phyloP scores from a whole-genome alignment of 2,329 filamentous ascomycete genomes.

The Trichoderma koningiopsis region DNA sequence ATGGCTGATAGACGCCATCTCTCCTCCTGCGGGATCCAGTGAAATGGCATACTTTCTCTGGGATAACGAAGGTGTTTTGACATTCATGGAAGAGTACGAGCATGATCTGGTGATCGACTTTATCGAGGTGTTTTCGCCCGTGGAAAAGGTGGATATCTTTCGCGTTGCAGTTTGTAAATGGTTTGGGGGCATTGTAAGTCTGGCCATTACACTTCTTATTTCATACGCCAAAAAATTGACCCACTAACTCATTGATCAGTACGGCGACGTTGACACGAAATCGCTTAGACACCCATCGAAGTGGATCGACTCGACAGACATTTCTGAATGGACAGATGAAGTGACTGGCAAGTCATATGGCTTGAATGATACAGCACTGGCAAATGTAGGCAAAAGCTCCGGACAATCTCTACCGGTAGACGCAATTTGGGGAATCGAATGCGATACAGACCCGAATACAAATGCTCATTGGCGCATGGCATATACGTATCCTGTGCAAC shows the following conservation, averaged over 20 bases:
- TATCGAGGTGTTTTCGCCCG: constrained; percentile 28
- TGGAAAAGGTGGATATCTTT: constrained; percentile 33
- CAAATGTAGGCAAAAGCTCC: background rate
- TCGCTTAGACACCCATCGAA: constrained; percentile 30
- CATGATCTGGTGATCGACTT: constrained; percentile 27
- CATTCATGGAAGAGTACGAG: constrained; percentile 29
- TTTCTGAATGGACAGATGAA: constrained; percentile 30
- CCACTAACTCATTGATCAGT: constrained; percentile 23
- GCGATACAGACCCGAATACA: constrained; percentile 31
- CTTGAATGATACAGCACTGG: background rate
- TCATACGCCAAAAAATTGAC: background rate
- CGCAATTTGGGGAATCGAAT: constrained; percentile 32
- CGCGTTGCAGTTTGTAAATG: constrained; percentile 32
- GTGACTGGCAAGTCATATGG: constrained; percentile 29
- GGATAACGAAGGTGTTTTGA: constrained; percentile 30
- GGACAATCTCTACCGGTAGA: constrained; percentile 26
- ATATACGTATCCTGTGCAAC: constrained; percentile 32
- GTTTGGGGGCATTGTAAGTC: constrained; percentile 33
- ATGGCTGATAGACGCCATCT: constrained; percentile 29
- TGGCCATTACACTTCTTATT: background rate
- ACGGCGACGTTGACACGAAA: constrained; percentile 33
- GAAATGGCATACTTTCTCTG: constrained; percentile 34
- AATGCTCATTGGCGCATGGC: constrained; percentile 33
- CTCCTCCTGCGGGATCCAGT: constrained; percentile 12
- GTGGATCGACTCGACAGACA: constrained; percentile 30